A percentile compares a stretch with the other conserved stretches of the same genome.
phyloP scores from a whole-genome alignment of 345 rosid genomes.

The Moringa oleifera region DNA sequence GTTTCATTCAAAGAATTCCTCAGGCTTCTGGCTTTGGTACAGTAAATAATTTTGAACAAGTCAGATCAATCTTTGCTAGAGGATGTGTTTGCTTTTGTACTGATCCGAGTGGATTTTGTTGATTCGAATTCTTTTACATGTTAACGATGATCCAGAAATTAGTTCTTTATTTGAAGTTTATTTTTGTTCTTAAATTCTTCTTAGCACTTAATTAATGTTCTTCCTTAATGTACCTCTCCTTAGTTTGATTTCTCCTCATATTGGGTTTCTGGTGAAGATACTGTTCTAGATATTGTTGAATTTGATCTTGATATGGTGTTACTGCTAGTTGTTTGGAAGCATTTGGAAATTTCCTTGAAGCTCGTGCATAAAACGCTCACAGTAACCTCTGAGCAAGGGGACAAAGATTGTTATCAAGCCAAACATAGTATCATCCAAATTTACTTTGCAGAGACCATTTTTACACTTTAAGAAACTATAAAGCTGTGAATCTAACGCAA shows the following conservation, averaged over 20 bases:
- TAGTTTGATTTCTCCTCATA: no score
- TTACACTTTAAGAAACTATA: background rate
- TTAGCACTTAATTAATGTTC: background rate
- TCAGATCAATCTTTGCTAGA: background rate
- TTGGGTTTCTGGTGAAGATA: no score
- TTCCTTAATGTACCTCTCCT: background rate
- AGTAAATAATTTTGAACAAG: background rate
- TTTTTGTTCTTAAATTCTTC: no score
- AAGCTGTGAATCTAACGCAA: no score
- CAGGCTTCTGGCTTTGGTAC: background rate
- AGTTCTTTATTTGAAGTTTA: background rate
- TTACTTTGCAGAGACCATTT: background rate
- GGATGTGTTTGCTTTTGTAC: no score
- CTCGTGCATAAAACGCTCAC: background rate
- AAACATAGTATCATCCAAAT: no score
- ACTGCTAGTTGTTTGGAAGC: background rate
- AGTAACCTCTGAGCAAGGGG: background rate
- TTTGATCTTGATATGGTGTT: background rate
- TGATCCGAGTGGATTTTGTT: no score
- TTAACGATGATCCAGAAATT: background rate
- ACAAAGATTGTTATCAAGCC: background rate
- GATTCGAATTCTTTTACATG: background rate
- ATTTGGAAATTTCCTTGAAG: conserved; percentile 11
- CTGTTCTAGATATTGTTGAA: no score
- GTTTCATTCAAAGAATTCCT: background rate